Evolutionary conservation across 768 basidiomycete genomes (phyloP), one percentile per base, ranked within the genome.

Genomic region (Russula compacta): DNA sequence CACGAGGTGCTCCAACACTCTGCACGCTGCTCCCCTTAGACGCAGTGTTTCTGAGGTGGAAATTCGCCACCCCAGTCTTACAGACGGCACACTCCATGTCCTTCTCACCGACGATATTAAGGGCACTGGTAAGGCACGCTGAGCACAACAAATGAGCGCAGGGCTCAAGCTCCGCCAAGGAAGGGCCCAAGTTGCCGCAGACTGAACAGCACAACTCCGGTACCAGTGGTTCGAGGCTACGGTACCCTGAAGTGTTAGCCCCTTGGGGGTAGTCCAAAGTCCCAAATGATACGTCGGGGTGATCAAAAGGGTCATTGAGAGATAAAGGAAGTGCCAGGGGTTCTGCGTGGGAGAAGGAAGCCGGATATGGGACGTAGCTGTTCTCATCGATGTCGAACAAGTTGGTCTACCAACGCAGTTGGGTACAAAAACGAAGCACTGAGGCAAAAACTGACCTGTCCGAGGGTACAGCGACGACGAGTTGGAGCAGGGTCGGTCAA

Each of bases 81-180:
- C 90, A 93, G 35, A 89, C 85, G 17, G 87, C 85, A 64, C 91
- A 93, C 61, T 85, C 81, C 81, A 92, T 89, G 60, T 88, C 86
- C 69, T 92, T 92, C 72, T 93, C 90, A 7, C 90, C 90, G 17
- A 92, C 91, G 54, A 92, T 92, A 66, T 93, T 93, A 54, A 93
- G 77, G 8, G 89, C 87, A 53, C 89, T 90, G 1, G 91, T 93
- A 58, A 93, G 77, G 69, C 91, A 93, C 10, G 80, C 79, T 3
- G 89, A 87, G 69, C 91, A 93, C 1, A 92, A 75, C 1, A 85
- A 79, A 70, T 93, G 91, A 6, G 74, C 70, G 72, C 91, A 93
- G 0, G 91, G 90, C 24, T 81, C 78, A 19, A 93, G 79, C 62
- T 88, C 76, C 1, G 85, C 89, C 40, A 89, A 76, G 21, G 67